Base-by-base conservation (phyloP, 306 rosid genomes). In the Castanopsis chinensis region DNA sequence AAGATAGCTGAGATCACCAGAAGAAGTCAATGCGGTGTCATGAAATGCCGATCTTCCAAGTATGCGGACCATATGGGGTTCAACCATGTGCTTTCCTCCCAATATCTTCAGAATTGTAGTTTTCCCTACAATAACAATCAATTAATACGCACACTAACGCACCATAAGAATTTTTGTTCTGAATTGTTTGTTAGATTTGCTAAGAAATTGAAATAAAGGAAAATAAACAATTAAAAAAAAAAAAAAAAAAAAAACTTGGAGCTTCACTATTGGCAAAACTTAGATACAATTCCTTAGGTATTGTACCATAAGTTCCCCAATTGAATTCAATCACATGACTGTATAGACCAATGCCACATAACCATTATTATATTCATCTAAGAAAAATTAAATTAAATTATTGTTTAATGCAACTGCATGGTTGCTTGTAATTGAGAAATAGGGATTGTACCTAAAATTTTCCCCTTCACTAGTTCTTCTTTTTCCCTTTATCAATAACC, bases 11-110 rank as follows among this genome's bases (percentile, higher is more conserved):
- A 94, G 94, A 81, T 94, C 92, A 73, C 97, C 97, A 73, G 98
- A 94, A 72, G 89, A 86, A 30, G 78, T 35, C 52, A 94, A 85
- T 73, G 70, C 59, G 27, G 99, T 94, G 83, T 94, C 96, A 70
- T 94, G 97, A 85, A 94, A 94, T 37, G 99, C 98, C 6, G 98
- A 92, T 76, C 97, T 88, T 49, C 99, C 99, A 13, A 94, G 93
- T 4, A 92, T 92, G 4, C 92, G 95, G 85, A 94, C 93, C 99
- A 91, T 92, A 75, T 75, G 83, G 4, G 92, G 99, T 4, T 94
- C 97, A 68, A 92, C 99, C 97, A 94, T 75, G 86, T 94, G 97
- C 85, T 94, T 94, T 59, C 97, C 97, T 75, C 97, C 99, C 56
- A 94, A 56, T 72, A 95, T 92, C 95, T 91, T 95, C 28, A 92